These are phyloP conservation scores for Suillus cothurnatus DNA, from an alignment of 768 basidiomycete genomes.

Conservation along the genomic window DNA sequence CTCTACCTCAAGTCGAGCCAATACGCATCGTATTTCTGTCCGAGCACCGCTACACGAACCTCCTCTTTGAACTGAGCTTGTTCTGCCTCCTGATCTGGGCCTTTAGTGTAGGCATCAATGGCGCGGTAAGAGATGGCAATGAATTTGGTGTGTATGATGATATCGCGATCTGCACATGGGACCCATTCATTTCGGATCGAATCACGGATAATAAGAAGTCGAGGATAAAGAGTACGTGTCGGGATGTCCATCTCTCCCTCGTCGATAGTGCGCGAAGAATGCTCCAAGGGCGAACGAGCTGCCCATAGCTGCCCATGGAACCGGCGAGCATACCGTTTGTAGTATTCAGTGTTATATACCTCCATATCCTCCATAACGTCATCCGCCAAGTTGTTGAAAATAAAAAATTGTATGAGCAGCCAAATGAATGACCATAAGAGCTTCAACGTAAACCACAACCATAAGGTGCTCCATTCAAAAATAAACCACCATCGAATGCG, in stretches of 20 bases:
- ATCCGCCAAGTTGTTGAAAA: neutral
- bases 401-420: neutral
- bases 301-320: conserved; percentile 23
- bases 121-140: conserved; percentile 20
- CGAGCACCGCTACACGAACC: neutral
- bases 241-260: conserved; percentile 7
- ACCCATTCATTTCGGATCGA: conserved; percentile 4
- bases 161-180: neutral
- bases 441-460: conserved; percentile 7
- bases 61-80: conserved; percentile 11
- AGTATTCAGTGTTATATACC: conserved; percentile 2
- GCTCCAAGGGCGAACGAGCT: conserved; percentile 20
- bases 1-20: conserved; percentile 10
- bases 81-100: conserved; percentile 7
- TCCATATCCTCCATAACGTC: neutral
- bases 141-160: conserved; percentile 13
- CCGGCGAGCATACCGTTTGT: conserved; percentile 10
- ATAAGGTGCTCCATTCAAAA: conserved; percentile 14
- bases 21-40: neutral
- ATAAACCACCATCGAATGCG: neutral
- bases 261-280: conserved; percentile 12
- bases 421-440: conserved; percentile 13
- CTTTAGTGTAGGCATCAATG: conserved; percentile 10
- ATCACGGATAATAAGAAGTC: conserved; percentile 12
- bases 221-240: conserved; percentile 17